A percentile compares a stretch with the other conserved stretches of the same genome.
phyloP scores from a whole-genome alignment of 2,329 filamentous ascomycete genomes.

The Grosmannia serpens region DNA sequence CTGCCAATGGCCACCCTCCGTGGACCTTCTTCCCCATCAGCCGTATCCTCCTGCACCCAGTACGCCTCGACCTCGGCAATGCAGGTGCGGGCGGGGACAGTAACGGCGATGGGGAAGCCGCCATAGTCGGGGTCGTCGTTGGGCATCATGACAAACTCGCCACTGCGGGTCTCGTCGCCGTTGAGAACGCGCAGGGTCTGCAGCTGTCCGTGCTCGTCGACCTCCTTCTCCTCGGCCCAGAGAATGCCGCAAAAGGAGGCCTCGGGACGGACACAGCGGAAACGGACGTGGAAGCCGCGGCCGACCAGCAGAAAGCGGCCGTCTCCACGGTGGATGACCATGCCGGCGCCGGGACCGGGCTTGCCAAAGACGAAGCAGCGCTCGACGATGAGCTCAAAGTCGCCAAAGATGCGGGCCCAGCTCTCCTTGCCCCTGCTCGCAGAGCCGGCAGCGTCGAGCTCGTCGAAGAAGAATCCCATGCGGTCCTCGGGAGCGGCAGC shows the following conservation, averaged over 20 bases:
- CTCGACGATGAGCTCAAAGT: constrained; percentile 15
- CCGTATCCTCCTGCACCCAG: neutral
- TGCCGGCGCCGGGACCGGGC: constrained; percentile 23
- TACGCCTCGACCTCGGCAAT: constrained; percentile 32
- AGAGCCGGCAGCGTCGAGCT: constrained; percentile 1
- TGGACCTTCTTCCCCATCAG: too few relatives aligned
- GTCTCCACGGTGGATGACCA: constrained; percentile 25
- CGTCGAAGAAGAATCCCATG: constrained; percentile 22
- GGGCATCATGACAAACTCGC: constrained; percentile 39
- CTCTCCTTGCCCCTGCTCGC: neutral
- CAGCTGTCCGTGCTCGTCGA: neutral
- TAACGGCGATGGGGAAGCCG: constrained; percentile 42
- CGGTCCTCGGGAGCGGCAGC: constrained; percentile 1
- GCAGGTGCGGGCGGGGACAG: constrained; percentile 37
- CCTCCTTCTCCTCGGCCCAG: constrained; percentile 21
- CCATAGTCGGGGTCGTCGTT: constrained; percentile 44
- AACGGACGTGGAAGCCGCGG: constrained; percentile 24
- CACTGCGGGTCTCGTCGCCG: constrained; percentile 30
- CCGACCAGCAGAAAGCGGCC: constrained; percentile 25
- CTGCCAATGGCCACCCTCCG: too few relatives aligned
- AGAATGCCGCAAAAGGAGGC: constrained; percentile 28
- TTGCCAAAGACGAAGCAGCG: constrained; percentile 29
- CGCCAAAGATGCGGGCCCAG: constrained; percentile 16
- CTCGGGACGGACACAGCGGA: constrained; percentile 20
- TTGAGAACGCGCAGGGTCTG: constrained; percentile 17